These are phyloP conservation scores for Clarkia xantiana DNA, from an alignment of 345 rosid genomes.

Conservation along the genomic window DNA sequence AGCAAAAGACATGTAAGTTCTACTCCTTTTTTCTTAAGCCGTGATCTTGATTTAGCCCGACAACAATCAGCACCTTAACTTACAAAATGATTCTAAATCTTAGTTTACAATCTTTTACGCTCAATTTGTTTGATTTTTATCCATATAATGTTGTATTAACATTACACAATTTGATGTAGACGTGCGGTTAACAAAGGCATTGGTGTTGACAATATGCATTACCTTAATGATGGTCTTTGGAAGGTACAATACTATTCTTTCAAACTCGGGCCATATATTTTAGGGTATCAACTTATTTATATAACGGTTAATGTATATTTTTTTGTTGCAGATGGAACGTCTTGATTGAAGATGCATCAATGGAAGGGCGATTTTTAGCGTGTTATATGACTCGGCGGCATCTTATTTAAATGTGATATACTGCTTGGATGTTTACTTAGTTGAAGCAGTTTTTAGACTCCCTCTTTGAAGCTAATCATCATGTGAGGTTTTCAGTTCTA, in stretches of 20 bases:
- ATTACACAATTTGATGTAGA: slow-evolving; percentile 23
- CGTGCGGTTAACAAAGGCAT: slow-evolving; percentile 85
- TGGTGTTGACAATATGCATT: slow-evolving; percentile 97
- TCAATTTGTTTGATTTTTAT: background rate
- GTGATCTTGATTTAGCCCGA: too few relatives aligned
- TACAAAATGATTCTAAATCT: too few relatives aligned
- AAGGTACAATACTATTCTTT: slow-evolving; percentile 33
- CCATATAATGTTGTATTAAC: background rate
- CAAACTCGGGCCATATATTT: background rate
- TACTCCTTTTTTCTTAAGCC: background rate
- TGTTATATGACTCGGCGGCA: background rate
- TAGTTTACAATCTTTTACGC: background rate
- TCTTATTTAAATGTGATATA: background rate
- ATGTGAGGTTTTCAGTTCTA: background rate
- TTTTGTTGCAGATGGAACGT: slow-evolving; percentile 63
- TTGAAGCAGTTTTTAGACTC: background rate
- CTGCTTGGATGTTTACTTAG: background rate
- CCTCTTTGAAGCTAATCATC: background rate
- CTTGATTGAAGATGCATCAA: slow-evolving; percentile 38
- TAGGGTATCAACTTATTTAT: background rate
- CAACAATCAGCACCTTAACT: too few relatives aligned
- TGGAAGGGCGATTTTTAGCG: background rate
- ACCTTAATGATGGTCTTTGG: slow-evolving; percentile 97
- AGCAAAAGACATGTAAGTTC: slow-evolving; percentile 91
- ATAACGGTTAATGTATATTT: background rate